These are phyloP conservation scores for Raffaelea albimanens DNA, from an alignment of 2,329 filamentous ascomycete species.

Conservation along the genomic window DNA sequence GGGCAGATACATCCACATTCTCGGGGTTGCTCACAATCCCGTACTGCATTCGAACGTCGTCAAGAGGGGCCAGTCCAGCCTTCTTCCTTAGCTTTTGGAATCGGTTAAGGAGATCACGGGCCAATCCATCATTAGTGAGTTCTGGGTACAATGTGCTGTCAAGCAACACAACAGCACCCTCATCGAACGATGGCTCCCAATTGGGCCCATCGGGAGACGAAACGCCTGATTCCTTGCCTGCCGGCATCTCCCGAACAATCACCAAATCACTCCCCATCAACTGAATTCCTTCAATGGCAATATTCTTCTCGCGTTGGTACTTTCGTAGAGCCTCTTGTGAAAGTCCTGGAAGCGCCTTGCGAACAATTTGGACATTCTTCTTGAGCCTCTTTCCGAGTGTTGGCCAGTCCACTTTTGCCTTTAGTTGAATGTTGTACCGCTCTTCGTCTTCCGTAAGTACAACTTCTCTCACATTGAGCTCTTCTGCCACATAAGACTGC, in stretches of 20 bases:
- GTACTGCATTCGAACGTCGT: too few relatives aligned
- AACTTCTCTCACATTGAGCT: slow-evolving; percentile 82
- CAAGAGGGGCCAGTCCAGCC: too few relatives aligned
- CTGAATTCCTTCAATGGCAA: slow-evolving; percentile 76
- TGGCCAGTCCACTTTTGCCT: slow-evolving; percentile 84
- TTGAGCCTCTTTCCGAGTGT: slow-evolving; percentile 94
- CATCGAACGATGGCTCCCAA: too few relatives aligned
- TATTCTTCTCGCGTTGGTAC: slow-evolving; percentile 64
- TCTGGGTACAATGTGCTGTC: too few relatives aligned
- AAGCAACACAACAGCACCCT: too few relatives aligned
- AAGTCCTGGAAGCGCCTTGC: slow-evolving; percentile 75
- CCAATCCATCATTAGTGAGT: too few relatives aligned
- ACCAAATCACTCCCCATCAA: slow-evolving; percentile 75
- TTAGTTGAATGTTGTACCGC: slow-evolving; percentile 87
- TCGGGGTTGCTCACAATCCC: too few relatives aligned
- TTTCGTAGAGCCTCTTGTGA: slow-evolving; percentile 71
- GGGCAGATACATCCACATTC: too few relatives aligned
- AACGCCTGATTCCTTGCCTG: too few relatives aligned
- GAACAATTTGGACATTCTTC: slow-evolving; percentile 86
- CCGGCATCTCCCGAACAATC: slow-evolving; percentile 69
- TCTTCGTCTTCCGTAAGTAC: slow-evolving; percentile 78
- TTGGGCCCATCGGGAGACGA: too few relatives aligned
- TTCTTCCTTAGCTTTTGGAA: too few relatives aligned
- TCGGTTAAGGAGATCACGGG: too few relatives aligned
- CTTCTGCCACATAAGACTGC: slow-evolving; percentile 81